Base-by-base conservation (phyloP, 2,329 filamentous ascomycete species). In the Epichloe amarillans region DNA sequence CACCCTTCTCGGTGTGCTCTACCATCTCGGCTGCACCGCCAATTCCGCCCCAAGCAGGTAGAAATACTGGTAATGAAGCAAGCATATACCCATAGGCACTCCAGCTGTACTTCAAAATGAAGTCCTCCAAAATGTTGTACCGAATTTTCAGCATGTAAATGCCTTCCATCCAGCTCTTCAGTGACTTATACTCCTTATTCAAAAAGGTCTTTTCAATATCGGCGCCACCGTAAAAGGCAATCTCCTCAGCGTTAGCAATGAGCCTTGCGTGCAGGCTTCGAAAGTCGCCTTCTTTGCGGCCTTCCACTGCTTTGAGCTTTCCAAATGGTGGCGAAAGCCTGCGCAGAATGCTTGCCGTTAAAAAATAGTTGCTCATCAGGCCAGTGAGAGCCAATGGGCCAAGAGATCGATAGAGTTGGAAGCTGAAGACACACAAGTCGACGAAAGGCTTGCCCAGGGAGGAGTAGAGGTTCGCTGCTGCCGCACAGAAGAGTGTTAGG, bases 61-160 rank as follows among this genome's bases (percentile, higher is more conserved):
- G 74, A 69, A 97, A 98, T 46, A 97, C 84, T 0, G 93, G 93
- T 11, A 98, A 74, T 3, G 91, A 94, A 1, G 91, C 93, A 51
- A 98, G 76, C 37, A 97, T 77, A 62, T 98, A 98, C 37, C 93
- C 93, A 62, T 96, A 95, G 0, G 93, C 93, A 56, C 90, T 97
- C 93, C 93, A 98, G 57, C 88, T 93, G 65, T 98, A 98, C 66
- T 98, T 98, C 53, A 98, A 73, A 46, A 98, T 88, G 61, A 98
- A 95, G 65, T 98, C 93, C 64, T 98, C 93, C 0, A 98, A 81
- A 72, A 98, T 98, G 65, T 97, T 98, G 72, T 98, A 98, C 15
- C 89, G 84, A 57, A 98, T 95, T 69, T 96, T 96, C 57, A 97
- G 82, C 66, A 89, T 90, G 69, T 98, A 98, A 56, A 98, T 96